Percentiles rank a stretch among this genome's conserved stretches.
phyloP scores from a whole-genome alignment of 139 green algal genomes.

The Chlamydomonas asymmetrica region DNA sequence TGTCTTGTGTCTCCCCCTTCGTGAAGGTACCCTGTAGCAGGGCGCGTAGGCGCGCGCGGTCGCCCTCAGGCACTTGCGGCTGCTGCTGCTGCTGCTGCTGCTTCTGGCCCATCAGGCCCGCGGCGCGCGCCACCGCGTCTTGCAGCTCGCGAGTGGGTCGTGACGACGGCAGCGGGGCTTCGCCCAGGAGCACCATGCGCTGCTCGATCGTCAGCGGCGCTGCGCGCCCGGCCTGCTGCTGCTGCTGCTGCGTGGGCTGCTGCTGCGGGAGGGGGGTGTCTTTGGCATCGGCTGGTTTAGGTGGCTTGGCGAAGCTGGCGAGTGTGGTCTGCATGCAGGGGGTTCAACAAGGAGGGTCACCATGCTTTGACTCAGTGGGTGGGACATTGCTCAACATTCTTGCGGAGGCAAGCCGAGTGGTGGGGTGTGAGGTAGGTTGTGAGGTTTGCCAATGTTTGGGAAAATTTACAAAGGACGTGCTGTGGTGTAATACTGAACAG shows the following conservation, averaged over 20 bases:
- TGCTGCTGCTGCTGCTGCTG: slow-evolving; percentile 15
- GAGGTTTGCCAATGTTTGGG: too few relatives aligned
- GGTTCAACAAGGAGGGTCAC: too few relatives aligned
- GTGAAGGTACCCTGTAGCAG: slow-evolving; percentile 66
- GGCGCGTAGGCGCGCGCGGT: slow-evolving; percentile 56
- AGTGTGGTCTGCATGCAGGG: too few relatives aligned
- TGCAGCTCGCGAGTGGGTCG: slow-evolving; percentile 1
- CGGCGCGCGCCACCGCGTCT: not conserved
- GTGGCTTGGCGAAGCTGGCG: too few relatives aligned
- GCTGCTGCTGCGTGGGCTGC: not conserved
- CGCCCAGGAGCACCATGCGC: slow-evolving; percentile 63
- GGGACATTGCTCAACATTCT: too few relatives aligned
- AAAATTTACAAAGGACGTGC: too few relatives aligned
- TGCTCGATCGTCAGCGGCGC: slow-evolving; percentile 63
- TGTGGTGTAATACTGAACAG: too few relatives aligned
- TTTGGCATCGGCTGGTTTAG: too few relatives aligned
- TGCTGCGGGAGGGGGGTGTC: not conserved
- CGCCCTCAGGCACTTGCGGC: slow-evolving; percentile 44
- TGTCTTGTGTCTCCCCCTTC: slow-evolving; percentile 37
- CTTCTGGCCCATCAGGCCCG: not conserved
- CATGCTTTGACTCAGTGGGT: too few relatives aligned
- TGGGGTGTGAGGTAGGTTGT: too few relatives aligned
- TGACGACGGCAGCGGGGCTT: slow-evolving; percentile 51
- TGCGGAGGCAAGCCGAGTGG: too few relatives aligned
- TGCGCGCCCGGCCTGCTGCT: not conserved